These are phyloP conservation scores for Isatis lusitanica DNA, from an alignment of 441 rosid species.

Conservation along the genomic window DNA sequence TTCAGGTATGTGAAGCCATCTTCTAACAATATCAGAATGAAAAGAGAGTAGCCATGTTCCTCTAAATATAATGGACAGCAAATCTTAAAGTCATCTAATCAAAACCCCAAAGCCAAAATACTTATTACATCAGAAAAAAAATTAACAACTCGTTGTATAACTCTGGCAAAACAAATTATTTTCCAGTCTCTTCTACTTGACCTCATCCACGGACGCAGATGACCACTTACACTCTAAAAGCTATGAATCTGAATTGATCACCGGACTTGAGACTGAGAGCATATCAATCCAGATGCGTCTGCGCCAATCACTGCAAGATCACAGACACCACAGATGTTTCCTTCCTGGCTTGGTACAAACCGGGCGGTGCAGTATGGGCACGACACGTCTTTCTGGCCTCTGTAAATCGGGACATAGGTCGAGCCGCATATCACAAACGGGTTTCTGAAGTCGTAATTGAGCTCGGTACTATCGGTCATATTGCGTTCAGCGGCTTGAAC, in stretches of 20 bases:
- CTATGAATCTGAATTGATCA: background rate
- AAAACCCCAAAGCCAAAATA: background rate
- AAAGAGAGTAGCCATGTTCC: background rate
- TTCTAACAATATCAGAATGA: background rate
- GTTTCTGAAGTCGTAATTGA: slow-evolving; percentile 83
- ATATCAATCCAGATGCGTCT: slow-evolving; percentile 75
- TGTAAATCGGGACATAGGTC: slow-evolving; percentile 80
- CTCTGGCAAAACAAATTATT: background rate
- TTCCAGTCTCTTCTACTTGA: background rate
- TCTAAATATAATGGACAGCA: background rate
- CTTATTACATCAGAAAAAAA: slow-evolving; percentile 4
- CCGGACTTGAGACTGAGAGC: slow-evolving; percentile 62
- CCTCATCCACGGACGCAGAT: background rate
- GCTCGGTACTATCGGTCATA: slow-evolving; percentile 59
- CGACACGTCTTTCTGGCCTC: slow-evolving; percentile 79
- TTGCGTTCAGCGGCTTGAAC: slow-evolving; percentile 78
- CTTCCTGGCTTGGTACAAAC: slow-evolving; percentile 76
- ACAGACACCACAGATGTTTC: slow-evolving; percentile 73
- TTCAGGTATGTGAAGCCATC: background rate
- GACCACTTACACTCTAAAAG: background rate
- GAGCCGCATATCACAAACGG: slow-evolving; percentile 87
- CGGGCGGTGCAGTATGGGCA: slow-evolving; percentile 82
- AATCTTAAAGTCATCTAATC: background rate
- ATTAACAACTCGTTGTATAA: background rate
- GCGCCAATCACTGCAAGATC: slow-evolving; percentile 87